Base-by-base conservation (phyloP, 805 yeast genomes). In the Yamadazyma endophytica region DNA sequence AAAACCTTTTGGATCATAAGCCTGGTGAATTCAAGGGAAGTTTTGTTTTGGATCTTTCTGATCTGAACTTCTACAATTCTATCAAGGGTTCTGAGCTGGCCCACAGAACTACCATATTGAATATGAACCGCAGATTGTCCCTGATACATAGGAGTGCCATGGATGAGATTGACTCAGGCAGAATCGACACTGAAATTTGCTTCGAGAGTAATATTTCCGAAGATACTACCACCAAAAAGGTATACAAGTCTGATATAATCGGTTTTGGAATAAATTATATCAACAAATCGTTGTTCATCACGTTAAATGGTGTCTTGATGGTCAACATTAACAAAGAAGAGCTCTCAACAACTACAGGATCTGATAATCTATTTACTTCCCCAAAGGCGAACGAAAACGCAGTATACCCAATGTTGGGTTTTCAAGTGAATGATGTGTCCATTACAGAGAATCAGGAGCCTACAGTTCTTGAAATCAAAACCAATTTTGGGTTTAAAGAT, bases 201-300 rank as follows among this genome's bases (percentile, higher is more conserved):
- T 55, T 65, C 35, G 36, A 20, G 6, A 25, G 14, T 9, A 24
- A 29, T 20, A 32, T 17, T 9, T 15, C 20, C 5, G 11, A 33
- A 5, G 50, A 46, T 13, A n/a, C 13, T 12, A 26, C 35, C 6
- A 24, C 19, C 2, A 37, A 28, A 13, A 49, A 47, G 26, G 16
- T 32, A 2, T 40, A 36, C 27, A 46, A 39, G 24, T 46, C 55
- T 14, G 96, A 87, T 54, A 64, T 73, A 2, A 69, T 89, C 40
- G 97, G 97, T 0, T 82, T 89, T 54, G 96, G 96, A 4, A 69
- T 87, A 15, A 82, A 88, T 58, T 82, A 75, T 44, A 62, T 71
- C 11, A 74, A 73, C 24, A 70, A 75, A 24, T 58, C 77, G 0
- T 68, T 86, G 2, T 89, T 88, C 46, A 75, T 76, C 42, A 88